Conservation (phyloP, 768 basidiomycete genomes). For the Trametes punicea region DNA sequence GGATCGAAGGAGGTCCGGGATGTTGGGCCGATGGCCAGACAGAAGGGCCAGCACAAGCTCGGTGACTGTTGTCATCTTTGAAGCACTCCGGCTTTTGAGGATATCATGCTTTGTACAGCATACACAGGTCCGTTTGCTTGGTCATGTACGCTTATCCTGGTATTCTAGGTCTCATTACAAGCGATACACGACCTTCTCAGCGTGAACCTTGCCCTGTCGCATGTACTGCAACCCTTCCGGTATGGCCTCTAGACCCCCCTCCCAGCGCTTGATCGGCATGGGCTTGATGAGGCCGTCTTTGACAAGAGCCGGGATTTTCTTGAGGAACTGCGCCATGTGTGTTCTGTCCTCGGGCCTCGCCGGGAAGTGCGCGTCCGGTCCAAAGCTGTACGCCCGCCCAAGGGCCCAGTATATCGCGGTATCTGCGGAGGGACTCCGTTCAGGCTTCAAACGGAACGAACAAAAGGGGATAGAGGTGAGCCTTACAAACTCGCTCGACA, state of each 20-base stretch:
- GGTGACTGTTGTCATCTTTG: not conserved
- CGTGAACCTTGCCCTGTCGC: slow-evolving; percentile 31
- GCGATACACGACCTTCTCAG: slow-evolving; percentile 30
- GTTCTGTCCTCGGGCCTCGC: slow-evolving; percentile 21
- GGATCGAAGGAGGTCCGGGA: slow-evolving; percentile 8
- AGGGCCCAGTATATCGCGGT: slow-evolving; percentile 24
- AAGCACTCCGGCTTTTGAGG: no score
- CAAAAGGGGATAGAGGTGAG: no score
- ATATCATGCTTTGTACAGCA: no score
- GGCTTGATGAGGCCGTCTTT: slow-evolving; percentile 24
- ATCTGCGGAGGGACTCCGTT: slow-evolving; percentile 17
- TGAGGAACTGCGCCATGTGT: slow-evolving; percentile 26
- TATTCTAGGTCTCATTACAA: not conserved
- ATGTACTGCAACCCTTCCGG: slow-evolving; percentile 28
- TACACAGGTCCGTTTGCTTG: no score
- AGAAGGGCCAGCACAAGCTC: not conserved
- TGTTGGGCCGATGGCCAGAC: slow-evolving; percentile 4
- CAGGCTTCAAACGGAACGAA: no score
- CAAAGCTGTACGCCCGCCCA: slow-evolving; percentile 18
- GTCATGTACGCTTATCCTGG: not conserved
- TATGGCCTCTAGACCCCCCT: slow-evolving; percentile 26
- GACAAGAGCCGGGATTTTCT: slow-evolving; percentile 22
- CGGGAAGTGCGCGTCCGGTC: slow-evolving; percentile 7
- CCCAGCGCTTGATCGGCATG: slow-evolving; percentile 25
- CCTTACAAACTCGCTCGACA: slow-evolving; percentile 1